phyloP scores from a whole-genome alignment of 306 rosid species.

The Rubus parviflorus region DNA sequence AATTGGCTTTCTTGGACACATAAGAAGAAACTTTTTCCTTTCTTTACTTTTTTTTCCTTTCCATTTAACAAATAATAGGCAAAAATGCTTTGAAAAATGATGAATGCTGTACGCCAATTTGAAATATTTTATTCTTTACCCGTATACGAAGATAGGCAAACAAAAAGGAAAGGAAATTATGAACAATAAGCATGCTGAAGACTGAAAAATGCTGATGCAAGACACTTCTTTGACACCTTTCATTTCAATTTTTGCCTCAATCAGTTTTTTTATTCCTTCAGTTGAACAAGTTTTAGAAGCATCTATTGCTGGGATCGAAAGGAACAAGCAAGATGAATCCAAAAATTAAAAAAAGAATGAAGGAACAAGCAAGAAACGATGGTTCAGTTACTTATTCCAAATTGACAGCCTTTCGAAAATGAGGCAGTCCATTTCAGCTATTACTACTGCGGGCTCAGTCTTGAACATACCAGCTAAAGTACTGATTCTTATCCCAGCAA shows the following conservation, averaged over 20 bases:
- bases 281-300: too few species aligned
- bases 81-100: not conserved
- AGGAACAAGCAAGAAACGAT: too few species aligned
- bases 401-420: too few species aligned
- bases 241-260: not conserved
- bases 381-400: too few species aligned
- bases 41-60: not conserved
- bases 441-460: too few species aligned
- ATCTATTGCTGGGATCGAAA: too few species aligned
- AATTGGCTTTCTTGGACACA: not conserved
- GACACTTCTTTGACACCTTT: not conserved
- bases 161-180: not conserved
- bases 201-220: not conserved
- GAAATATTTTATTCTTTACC: not conserved
- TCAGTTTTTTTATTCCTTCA: not conserved
- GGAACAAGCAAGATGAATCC: too few species aligned
- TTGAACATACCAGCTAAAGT: not conserved
- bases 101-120: not conserved
- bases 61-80: not conserved
- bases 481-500: not conserved
- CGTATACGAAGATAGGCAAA: not conserved
- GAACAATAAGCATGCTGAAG: not conserved
- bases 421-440: too few species aligned
- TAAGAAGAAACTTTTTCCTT: not conserved
- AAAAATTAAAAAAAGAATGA: too few species aligned